Base-by-base conservation (phyloP, 2,329 filamentous ascomycete species). In the Fusarium anthophilum region DNA sequence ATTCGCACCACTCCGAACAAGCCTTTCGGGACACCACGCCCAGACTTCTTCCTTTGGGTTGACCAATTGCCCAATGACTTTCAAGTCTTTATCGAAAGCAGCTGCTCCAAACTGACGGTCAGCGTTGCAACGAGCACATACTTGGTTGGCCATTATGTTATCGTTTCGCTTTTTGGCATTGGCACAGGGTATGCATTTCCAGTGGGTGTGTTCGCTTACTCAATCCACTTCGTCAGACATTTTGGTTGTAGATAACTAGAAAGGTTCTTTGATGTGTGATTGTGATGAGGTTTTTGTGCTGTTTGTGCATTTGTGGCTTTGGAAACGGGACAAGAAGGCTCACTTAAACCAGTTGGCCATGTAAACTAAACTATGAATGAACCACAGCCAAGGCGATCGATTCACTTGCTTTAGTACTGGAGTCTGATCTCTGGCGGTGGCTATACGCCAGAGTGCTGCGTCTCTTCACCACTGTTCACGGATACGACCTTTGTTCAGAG, bases 241-340 rank as follows among this genome's bases (percentile, higher is more conserved):
- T 15, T 17, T 13, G 5, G 12, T 6, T 18, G 3, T n/a, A 41
- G 0, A n/a, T 26, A 13, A 20, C 18, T 4, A 7, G 4, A 11
- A 5, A n/a, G 2, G 11, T 0, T 13, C 17, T 24, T 28, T 7
- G 3, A 3, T 17, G 9, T 8, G 24, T 28, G 6, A 15, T 17
- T 54, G 1, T 0, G 11, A 20, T 39, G 35, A n/a, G 13, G 18
- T 3, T 39, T 51, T 6, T 6, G 17, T 15, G 14, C 17, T 28
- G 14, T n/a, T 22, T 45, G n/a, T 24, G 13, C 4, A 7, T 10
- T 8, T 14, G 2, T 7, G n/a, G 28, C 0, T 6, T 26, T 35
- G 54, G 8, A 1, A 1, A 4, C 1, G 39, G n/a, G 9, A 10
- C 13, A 35, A 15, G 13, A 3, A 20, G 7, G 4, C 0, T 3